A percentile compares a stretch with the other conserved stretches of the same genome.
phyloP scores from a whole-genome alignment of 805 yeast genomes.

The Spathaspora boniae region DNA sequence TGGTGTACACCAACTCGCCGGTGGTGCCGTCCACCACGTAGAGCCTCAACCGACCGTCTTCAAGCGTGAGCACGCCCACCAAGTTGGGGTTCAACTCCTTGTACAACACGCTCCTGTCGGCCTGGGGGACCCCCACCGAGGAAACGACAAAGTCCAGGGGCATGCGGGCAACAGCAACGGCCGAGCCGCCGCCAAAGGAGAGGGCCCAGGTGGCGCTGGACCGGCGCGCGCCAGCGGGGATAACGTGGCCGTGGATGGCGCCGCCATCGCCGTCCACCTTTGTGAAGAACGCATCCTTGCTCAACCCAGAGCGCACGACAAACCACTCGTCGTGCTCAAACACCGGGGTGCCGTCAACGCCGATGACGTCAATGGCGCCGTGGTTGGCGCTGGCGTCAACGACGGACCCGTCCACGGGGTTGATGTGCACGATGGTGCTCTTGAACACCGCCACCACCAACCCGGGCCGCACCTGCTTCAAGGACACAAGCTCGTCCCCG shows the following conservation, averaged over 20 bases:
- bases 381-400: conserved; percentile 1
- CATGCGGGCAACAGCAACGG: conserved; percentile 15
- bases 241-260: conserved; percentile 19
- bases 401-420: conserved; percentile 13
- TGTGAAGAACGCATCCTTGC: conserved; percentile 4
- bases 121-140: conserved; percentile 64
- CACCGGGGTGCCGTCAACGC: conserved; percentile 2
- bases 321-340: conserved; percentile 1
- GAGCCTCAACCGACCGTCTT: conserved; percentile 33
- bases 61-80: conserved; percentile 45
- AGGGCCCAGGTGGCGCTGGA: conserved; percentile 31
- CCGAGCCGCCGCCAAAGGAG: conserved; percentile 13
- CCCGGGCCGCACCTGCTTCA: conserved; percentile 9
- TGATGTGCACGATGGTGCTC: conserved; percentile 9
- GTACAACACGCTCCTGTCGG: conserved; percentile 72
- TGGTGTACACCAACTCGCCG: conserved; percentile 56
- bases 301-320: background rate
- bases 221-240: conserved; percentile 8
- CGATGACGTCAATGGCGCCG: conserved; percentile 3
- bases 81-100: conserved; percentile 77
- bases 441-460: conserved; percentile 11
- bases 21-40: conserved; percentile 64
- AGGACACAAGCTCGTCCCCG: conserved; percentile 7
- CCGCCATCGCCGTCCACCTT: conserved; percentile 6
- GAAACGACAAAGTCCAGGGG: conserved; percentile 27